Conservation (phyloP, 176 grass and related monocot species). For the Puccinellia tenuiflora region DNA sequence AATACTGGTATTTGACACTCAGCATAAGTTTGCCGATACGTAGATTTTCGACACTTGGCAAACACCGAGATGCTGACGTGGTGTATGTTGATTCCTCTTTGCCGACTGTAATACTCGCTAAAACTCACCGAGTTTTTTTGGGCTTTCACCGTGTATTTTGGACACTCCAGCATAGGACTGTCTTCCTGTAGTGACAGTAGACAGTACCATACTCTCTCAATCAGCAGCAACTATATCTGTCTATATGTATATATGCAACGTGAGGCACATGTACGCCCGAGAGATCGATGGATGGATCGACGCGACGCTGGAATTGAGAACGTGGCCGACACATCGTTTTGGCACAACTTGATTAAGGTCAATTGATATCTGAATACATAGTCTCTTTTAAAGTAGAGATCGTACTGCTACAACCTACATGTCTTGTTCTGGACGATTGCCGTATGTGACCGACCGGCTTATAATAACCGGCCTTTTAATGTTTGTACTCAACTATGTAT, state of each 20-base stretch:
- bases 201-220: neutral
- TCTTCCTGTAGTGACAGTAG: no score
- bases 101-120: no score
- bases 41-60: no score
- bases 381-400: neutral
- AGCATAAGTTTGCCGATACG: no score
- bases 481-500: no score
- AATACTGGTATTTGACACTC: no score
- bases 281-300: neutral
- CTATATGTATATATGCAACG: neutral
- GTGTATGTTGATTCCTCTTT: no score
- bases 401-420: neutral
- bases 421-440: neutral
- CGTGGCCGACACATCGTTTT: constrained; percentile 23
- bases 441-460: neutral
- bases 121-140: no score
- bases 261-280: neutral
- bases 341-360: neutral
- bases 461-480: neutral
- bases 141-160: no score
- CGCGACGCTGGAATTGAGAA: neutral
- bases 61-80: no score
- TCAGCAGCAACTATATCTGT: neutral
- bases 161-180: no score
- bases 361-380: neutral